Conservation (phyloP, 179 eudicot genomes). For the Pouteria campechiana region DNA sequence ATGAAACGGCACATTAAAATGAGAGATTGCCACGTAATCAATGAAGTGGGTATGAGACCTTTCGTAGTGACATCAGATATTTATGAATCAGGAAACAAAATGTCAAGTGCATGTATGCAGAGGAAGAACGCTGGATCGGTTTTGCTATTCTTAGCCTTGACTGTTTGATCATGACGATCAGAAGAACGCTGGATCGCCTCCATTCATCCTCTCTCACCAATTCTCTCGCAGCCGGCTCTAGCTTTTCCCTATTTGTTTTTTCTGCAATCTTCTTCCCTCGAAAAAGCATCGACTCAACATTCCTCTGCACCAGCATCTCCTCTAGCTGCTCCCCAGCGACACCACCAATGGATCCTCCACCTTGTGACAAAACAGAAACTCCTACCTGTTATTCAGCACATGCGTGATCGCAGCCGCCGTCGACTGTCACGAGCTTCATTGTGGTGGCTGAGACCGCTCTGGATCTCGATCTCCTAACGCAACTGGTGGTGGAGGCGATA, state of each 20-base stretch:
- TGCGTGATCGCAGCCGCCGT: constrained; percentile 40
- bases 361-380: constrained; percentile 32
- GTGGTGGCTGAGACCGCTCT: too few relatives aligned
- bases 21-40: too few relatives aligned
- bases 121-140: too few relatives aligned
- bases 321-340: constrained; percentile 30
- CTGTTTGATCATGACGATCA: constrained; percentile 21
- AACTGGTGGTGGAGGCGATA: too few relatives aligned
- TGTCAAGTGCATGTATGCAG: too few relatives aligned
- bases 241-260: constrained; percentile 20
- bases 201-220: constrained; percentile 27
- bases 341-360: constrained; percentile 29
- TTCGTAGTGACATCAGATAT: too few relatives aligned
- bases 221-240: constrained; percentile 15
- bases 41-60: too few relatives aligned
- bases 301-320: constrained; percentile 22
- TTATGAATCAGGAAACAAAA: too few relatives aligned
- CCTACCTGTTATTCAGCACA: constrained; percentile 35
- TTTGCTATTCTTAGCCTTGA: constrained; percentile 18
- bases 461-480: too few relatives aligned
- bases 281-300: constrained; percentile 26
- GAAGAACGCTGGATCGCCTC: constrained; percentile 17
- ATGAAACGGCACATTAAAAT: too few relatives aligned
- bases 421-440: constrained; percentile 17
- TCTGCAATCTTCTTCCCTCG: constrained; percentile 20